Base-by-base conservation (phyloP, 306 rosid species). In the Calophaca sinica region DNA sequence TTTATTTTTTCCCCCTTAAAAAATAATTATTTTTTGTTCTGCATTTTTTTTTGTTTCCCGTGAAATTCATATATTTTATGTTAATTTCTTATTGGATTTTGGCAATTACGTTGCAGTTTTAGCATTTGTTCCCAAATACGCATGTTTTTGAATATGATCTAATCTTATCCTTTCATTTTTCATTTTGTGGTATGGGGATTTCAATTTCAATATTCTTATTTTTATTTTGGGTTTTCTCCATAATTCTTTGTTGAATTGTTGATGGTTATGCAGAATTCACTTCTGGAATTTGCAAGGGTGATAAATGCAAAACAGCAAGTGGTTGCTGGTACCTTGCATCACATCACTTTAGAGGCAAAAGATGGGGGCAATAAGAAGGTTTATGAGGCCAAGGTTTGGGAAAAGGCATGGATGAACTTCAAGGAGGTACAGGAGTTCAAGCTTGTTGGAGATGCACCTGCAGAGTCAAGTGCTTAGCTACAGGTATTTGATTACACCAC, bases 381-480 rank as follows among this genome's bases (percentile, higher is more conserved):
- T 20, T 87, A 75, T 79, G 89, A 87, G 74, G 77, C 86, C 39
- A 83, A 83, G 85, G 67, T 87, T 33, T 80, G 85, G 84, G 91
- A 70, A 61, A 85, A 80, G 86, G 67, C 87, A 35, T 87, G 91
- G 91, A 0, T 74, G 84, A 84, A 85, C 77, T 83, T 72, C 66
- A 85, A 85, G 85, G 87, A 85, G 72, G 58, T 87, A 64, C 84
- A 85, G 71, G 91, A 87, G 39, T 87, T 85, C 74, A 85, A 85
- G 72, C 82, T 64, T 35, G 54, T 77, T 2, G 76, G 58, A 42
- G 84, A 79, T 84, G 78, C 50, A 7, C 15, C 85, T 63, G 28
- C 82, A 4, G 72, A 20, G 39, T 51, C 71, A 14, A 66, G 73
- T 29, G 48, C 77, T 60, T 51, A 80, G 35, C 78, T 28, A 7